Conservation (phyloP, 495 filamentous ascomycete species). For the Aspergillus sparsus region DNA sequence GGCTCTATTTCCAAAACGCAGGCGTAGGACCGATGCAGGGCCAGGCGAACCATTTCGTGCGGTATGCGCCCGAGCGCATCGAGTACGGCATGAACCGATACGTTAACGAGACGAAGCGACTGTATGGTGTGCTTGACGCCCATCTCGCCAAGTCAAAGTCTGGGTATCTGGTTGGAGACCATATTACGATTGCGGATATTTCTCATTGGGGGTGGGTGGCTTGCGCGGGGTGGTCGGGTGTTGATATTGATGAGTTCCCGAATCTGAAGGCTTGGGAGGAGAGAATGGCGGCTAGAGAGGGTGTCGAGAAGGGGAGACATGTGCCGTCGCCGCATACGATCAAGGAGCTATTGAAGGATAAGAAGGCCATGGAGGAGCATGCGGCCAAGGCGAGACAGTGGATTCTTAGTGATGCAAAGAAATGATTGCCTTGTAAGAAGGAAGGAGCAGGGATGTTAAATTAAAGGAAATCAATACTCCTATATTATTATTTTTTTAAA, state of each 20-base stretch:
- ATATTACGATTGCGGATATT: conserved; percentile 82
- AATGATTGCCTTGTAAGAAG: too few species aligned
- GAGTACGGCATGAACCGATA: conserved; percentile 85
- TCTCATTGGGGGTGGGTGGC: conserved; percentile 77
- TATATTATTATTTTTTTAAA: background rate
- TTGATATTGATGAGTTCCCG: conserved; percentile 79
- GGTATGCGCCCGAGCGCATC: conserved; percentile 86
- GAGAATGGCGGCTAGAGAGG: conserved; percentile 63
- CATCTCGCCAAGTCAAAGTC: conserved; percentile 65
- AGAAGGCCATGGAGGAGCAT: conserved; percentile 54
- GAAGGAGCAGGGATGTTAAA: background rate
- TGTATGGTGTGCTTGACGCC: conserved; percentile 77
- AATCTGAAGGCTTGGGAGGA: conserved; percentile 75
- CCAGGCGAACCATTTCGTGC: conserved; percentile 86
- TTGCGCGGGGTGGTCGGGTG: conserved; percentile 64
- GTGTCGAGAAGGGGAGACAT: conserved; percentile 74
- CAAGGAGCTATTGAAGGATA: conserved; percentile 57
- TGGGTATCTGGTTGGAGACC: conserved; percentile 77
- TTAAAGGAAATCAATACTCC: background rate
- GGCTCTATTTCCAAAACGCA: conserved; percentile 73
- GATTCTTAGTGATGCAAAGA: conserved; percentile 61
- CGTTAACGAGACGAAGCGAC: conserved; percentile 73
- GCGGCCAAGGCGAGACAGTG: conserved; percentile 53
- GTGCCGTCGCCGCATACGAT: conserved; percentile 71
- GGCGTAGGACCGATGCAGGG: conserved; percentile 93